Evolutionary conservation across 75 land plant genomes (phyloP), one percentile per base, ranked within the genome.

Genomic region (Sequoia sempervirens): DNA sequence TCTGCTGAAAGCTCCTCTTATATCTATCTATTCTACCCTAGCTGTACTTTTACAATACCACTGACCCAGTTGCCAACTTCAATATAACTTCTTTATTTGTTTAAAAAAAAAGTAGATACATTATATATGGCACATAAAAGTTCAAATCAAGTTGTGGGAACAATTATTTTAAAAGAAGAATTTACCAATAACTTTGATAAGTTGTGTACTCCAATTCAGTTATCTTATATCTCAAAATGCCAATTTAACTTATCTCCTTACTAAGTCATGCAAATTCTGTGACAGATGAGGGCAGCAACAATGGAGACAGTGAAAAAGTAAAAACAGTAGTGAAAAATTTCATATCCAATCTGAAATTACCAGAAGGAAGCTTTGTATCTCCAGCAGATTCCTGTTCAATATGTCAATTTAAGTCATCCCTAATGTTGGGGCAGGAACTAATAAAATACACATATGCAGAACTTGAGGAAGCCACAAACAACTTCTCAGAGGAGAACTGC

Each of bases 381-480:
- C 88, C 90, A 17, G 91, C 92, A 34, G 91, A 91, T 20, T 72
- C 89, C 3, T 91, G 92, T 68, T 87, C 92, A 0, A 70, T 89
- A 15, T 91, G 92, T 79, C 82, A 89, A 78, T 89, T 85, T 81
- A 87, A 82, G n/a, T 32, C 91, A 5, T 87, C 92, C n/a, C 73
- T 70, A 32, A 79, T 87, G 10, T 85, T 91, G n/a, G 92, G 92
- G 18, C 87, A 86, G 56, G 83, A 91, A 0, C 89, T 88, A 4
- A 83, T 85, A 30, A 61, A 61, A 34, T 87, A 87, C 68, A 85
- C 79, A 3, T 91, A 85, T 75, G 37, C 53, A 45, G 89, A 91
- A 75, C 66, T 91, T 13, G 87, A 78, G 28, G 66, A 32, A 20
- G 92, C 92, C 36, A 70, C 73, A 32, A 32, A 70, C 73, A 23